Base-by-base conservation (phyloP, 768 basidiomycete genomes). In the Panaeolus papilionaceus region DNA sequence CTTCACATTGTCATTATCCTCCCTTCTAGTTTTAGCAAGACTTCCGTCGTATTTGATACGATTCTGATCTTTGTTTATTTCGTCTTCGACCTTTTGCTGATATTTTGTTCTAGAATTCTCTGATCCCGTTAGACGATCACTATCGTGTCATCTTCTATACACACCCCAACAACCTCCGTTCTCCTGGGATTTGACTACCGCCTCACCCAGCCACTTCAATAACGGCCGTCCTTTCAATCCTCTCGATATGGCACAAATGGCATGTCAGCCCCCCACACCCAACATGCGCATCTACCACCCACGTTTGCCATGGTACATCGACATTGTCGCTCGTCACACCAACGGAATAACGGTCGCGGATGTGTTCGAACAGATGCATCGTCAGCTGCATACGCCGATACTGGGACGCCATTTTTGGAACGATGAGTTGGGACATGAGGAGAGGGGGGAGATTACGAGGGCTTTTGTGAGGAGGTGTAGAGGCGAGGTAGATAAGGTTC, bases 231-330 rank as follows among this genome's bases (percentile, higher is more conserved):
- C 72, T 1, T 79, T 80, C 45, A 85, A 84, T 68, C 67, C 74
- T 3, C 81, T 81, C 64, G 89, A 91, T 71, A 82, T 89, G 69
- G 79, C 81, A 14, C 87, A 86, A 61, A 81, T 86, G 63, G 86
- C 84, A 23, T 86, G 85, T 12, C 79, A 80, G 44, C 89, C 89
- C 0, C 81, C 87, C 1, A 77, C 84, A 0, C 72, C 77, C 5
- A 76, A 76, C 66, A 83, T 91, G 79, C 86, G 88, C 12, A 72
- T 92, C 62, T 87, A 82, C 71, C 88, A 89, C 75, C 76, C 84
- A 0, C 78, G 80, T 40, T 77, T 89, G 0, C 90, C 91, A 0
- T 92, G 91, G 91, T 89, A 85, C 76, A 83, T 92, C 74, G 90
- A 91, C 69, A 79, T 90, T 18, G 72, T 73, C 26, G 76, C 83